Evolutionary conservation across 169 alveolate species (phyloP), one percentile per base, ranked within the genome.

Genomic region (Toxoplasma gondii): DNA sequence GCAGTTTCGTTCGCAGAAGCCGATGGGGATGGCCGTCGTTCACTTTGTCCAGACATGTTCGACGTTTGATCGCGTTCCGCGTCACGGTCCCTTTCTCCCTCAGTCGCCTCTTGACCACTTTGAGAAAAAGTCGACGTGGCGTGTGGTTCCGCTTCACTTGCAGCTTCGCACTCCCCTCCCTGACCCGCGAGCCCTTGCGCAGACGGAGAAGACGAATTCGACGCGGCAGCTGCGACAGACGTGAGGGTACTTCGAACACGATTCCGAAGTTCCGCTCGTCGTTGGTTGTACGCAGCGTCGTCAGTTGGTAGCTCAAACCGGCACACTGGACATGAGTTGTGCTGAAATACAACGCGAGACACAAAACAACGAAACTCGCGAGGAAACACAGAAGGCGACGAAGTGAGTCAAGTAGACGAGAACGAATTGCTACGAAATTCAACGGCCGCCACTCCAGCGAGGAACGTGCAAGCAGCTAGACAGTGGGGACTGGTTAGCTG

Each of bases 241-340:
- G 39, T 7, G n/a, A 74, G 39, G n/a, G 84, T 74, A 44, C 84
- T 74, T 17, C 84, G 84, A 17, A 74, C 84, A 1, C 84, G 84
- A 7, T 74, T 36, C 44, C 84, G 84, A 16, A 74, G 84, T 12
- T 36, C 49, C 5, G 84, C 84, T 1, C 84, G 84, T 17, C 84
- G 84, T n/a, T 74, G 45, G 44, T 98, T 98, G 96, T 98, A 98
- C 58, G 96, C 98, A n/a, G 96, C 98, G 97, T 98, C 99, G 95
- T 98, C 99, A 4, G 99, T 98, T 0, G 99, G 99, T 88, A 99
- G 97, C 94, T 99, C 99, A 94, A 94, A 98, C 95, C 99, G 97
- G 95, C 99, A 99, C 43, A 98, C 98, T 22, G 99, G 99, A 81
- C 99, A 99, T 39, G 99, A 97, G 94, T 98, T 98, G 94, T 98